Evolutionary conservation across 1,139 yeast genomes (phyloP).

Genomic region (Tardiomyces depauwii): DNA sequence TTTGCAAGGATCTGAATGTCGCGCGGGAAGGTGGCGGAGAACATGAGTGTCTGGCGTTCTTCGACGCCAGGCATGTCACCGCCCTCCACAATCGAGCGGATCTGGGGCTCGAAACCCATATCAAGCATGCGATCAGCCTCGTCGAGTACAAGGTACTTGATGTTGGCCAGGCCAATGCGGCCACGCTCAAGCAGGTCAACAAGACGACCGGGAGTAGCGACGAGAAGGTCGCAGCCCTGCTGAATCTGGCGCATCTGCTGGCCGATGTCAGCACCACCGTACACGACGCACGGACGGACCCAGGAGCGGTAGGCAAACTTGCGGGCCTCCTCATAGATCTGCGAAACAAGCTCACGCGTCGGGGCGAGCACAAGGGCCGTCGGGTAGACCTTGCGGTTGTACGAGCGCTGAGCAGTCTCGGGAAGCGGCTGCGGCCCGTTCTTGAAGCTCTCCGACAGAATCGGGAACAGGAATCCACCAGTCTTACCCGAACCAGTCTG

Average conservation of each 20-base stretch:
- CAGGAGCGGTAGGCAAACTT: constrained; percentile 97
- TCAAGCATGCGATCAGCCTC: constrained; percentile 99
- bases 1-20: constrained; percentile 96
- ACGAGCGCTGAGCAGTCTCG: constrained; percentile 38
- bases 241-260: constrained; percentile 80
- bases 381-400: constrained; percentile 69
- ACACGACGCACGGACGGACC: constrained; percentile 94
- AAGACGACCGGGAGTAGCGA: constrained; percentile 98
- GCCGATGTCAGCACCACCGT: constrained; percentile 96
- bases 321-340: constrained; percentile 90
- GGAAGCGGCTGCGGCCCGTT: constrained; percentile 67
- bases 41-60: constrained; percentile 93
- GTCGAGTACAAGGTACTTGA: constrained; percentile 88
- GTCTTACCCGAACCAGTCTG: constrained; percentile 99
- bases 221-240: constrained; percentile 90
- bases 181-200: constrained; percentile 95
- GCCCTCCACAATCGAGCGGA: constrained; percentile 94
- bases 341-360: constrained; percentile 96
- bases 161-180: constrained; percentile 75
- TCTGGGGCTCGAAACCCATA: constrained; percentile 99
- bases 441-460: constrained; percentile 79
- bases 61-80: constrained; percentile 93
- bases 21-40: constrained; percentile 97
- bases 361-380: constrained; percentile 95
- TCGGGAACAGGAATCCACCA: constrained; percentile 99